Percentiles rank a stretch among this genome's conserved stretches.
These are phyloP conservation scores for Calocybe gambosa DNA, from an alignment of 1,284 basidiomycete genomes.

Conservation along the genomic window DNA sequence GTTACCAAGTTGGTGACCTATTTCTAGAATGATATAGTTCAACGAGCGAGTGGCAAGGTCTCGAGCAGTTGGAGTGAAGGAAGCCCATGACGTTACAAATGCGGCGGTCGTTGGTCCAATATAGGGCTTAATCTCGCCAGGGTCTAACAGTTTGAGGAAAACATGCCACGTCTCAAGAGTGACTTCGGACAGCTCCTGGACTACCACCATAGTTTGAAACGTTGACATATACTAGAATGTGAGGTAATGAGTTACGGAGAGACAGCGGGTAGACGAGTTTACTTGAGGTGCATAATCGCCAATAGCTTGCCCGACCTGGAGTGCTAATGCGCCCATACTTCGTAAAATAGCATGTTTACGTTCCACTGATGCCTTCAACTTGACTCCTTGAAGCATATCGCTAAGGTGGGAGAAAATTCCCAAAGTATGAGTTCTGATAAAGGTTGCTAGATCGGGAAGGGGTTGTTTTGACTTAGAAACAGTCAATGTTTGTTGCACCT, in stretches of 20 bases:
- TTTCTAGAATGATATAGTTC: conserved; percentile 66
- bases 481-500: conserved; percentile 38
- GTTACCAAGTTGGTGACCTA: conserved; percentile 46
- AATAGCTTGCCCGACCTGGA: conserved; percentile 67
- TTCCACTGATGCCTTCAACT: conserved; percentile 62
- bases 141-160: conserved; percentile 71
- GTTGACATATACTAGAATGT: conserved; percentile 84
- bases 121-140: conserved; percentile 76
- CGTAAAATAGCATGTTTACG: conserved; percentile 74
- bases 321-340: conserved; percentile 73
- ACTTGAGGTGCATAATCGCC: conserved; percentile 83
- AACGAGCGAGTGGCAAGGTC: conserved; percentile 58
- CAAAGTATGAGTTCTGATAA: conserved; percentile 73
- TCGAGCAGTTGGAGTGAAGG: conserved; percentile 51
- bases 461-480: conserved; percentile 19
- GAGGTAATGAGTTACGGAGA: neutral
- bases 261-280: conserved; percentile 12
- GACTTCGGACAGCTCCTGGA: conserved; percentile 69
- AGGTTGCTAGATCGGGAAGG: conserved; percentile 40
- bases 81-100: conserved; percentile 74
- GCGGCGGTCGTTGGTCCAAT: conserved; percentile 88
- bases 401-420: conserved; percentile 80
- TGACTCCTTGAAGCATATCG: conserved; percentile 76
- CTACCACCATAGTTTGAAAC: conserved; percentile 82
- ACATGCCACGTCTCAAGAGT: conserved; percentile 80